Conservation (phyloP, 1,139 yeast species). For the Magnusiomyces ingens region DNA sequence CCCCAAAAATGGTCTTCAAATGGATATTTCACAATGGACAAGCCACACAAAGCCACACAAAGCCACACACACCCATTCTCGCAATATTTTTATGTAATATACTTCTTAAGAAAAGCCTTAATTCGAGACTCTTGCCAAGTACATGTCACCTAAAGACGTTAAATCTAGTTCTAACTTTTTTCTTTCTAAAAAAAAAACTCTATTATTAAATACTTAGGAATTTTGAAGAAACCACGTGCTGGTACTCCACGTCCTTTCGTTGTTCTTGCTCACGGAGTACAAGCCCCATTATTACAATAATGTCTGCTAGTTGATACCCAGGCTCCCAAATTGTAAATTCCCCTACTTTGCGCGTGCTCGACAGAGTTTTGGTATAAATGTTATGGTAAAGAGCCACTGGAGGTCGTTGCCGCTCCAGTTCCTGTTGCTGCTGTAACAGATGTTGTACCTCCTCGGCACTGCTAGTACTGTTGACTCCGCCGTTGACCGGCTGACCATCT, state of each 20-base stretch:
- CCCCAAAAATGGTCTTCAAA: too few species aligned
- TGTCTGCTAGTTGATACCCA: conserved; percentile 14
- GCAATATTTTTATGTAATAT: too few species aligned
- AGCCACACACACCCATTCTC: too few species aligned
- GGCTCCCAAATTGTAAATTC: conserved; percentile 18
- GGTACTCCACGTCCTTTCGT: conserved; percentile 16
- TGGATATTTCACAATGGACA: too few species aligned
- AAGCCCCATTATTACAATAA: conserved; percentile 17
- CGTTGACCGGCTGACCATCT: neutral
- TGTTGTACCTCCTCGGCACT: neutral
- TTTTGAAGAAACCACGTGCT: conserved; percentile 5
- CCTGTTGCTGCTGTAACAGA: neutral
- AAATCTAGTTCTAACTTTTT: neutral
- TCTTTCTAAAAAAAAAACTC: neutral
- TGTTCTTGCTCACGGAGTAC: conserved; percentile 17
- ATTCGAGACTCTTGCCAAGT: too few species aligned
- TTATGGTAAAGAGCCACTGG: conserved; percentile 17
- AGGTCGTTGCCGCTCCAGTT: conserved; percentile 7
- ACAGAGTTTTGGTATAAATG: conserved; percentile 11
- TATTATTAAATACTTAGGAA: neutral
- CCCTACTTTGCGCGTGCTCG: conserved; percentile 15
- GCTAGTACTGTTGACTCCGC: neutral
- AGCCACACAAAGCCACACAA: too few species aligned
- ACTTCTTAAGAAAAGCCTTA: too few species aligned
- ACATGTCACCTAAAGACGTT: too few species aligned